Evolutionary conservation across 352 stramenopile genomes (phyloP), one percentile per base, ranked within the genome.

Genomic region (Phytophthora citrophthora): DNA sequence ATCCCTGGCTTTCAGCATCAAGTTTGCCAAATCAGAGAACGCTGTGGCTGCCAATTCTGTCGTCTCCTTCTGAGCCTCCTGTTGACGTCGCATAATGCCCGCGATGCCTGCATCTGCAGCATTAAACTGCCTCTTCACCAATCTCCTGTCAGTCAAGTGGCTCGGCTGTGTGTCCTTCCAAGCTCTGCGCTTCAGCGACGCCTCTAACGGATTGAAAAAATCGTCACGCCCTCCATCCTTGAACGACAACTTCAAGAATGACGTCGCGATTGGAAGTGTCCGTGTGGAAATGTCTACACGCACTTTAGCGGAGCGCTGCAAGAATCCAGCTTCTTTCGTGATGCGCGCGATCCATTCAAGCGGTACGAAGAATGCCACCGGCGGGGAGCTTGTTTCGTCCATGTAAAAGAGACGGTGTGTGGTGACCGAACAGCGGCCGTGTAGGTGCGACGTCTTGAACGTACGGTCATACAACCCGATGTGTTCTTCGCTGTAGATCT

Each of bases 1-100:
- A 69, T 97, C 93, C 60, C 86, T 86, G 26, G 93, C 91, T 50
- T 95, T 96, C 16, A 90, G 64, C 81, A 97, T 97, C 29, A 98
- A 76, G 54, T 91, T 93, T 7, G 91, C 83, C 63, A 98, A 72
- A 50, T 98, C 93, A 2, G 90, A 90, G 61, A 98, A 98, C 13
- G 91, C 91, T 7, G 91, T 79, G 6, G 79, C 72, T 3, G 88
- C 81, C 36, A 96, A 60, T 48, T 94, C 88, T 3, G 75, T 79
- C n/a, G 86, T 92, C 51, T 93, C 83, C 48, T 90, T 89, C 57
- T 94, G 88, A 31, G 81, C 76, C 15, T 93, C 85, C 31, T 94
- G 79, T 24, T 93, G 88, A 8, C 88, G 81, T 5, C 86, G 74
- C 59, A 96, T 69, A 36, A 96, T 96, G 0, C 88, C 88, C 5